Evolutionary conservation across 164 flowering plant species (phyloP).

Genomic region (Vitis rupestris): DNA sequence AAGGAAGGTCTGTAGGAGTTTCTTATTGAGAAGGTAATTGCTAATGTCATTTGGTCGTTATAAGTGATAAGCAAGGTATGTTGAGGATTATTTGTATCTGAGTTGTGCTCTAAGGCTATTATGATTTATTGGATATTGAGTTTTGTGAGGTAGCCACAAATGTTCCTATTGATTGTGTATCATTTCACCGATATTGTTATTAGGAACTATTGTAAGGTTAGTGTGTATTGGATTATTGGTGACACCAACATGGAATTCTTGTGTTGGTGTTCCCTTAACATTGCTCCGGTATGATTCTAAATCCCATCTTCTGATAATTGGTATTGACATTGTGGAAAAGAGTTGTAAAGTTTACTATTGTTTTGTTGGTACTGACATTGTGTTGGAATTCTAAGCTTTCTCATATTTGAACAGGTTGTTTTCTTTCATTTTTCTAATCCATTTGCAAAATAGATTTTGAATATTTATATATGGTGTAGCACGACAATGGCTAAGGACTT

Average conservation of each 20-base stretch:
- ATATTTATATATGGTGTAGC: too few relatives aligned
- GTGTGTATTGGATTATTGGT: conserved; percentile 27
- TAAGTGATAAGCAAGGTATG: too few relatives aligned
- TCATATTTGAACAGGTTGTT: too few relatives aligned
- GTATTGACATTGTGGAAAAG: conserved; percentile 5
- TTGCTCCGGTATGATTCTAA: conserved; percentile 47
- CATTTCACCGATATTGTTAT: conserved; percentile 33
- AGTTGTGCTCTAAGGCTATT: conserved; percentile 7
- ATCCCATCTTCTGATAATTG: conserved; percentile 25
- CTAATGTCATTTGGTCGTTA: too few relatives aligned
- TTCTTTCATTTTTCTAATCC: too few relatives aligned
- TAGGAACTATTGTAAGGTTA: conserved; percentile 57
- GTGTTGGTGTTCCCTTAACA: conserved; percentile 54
- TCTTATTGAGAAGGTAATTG: too few relatives aligned
- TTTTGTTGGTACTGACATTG: too few relatives aligned
- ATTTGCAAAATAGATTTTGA: too few relatives aligned
- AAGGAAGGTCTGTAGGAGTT: too few relatives aligned
- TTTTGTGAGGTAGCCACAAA: conserved; percentile 19
- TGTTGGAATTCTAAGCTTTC: too few relatives aligned
- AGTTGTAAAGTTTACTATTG: too few relatives aligned
- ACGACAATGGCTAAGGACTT: too few relatives aligned
- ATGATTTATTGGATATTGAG: conserved; percentile 24
- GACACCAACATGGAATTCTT: conserved; percentile 42
- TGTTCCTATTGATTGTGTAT: conserved; percentile 23
- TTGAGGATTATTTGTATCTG: neutral